Evolutionary conservation across 441 rosid species (phyloP), one percentile per base, ranked within the genome.

Genomic region (Mallotus japonicus): DNA sequence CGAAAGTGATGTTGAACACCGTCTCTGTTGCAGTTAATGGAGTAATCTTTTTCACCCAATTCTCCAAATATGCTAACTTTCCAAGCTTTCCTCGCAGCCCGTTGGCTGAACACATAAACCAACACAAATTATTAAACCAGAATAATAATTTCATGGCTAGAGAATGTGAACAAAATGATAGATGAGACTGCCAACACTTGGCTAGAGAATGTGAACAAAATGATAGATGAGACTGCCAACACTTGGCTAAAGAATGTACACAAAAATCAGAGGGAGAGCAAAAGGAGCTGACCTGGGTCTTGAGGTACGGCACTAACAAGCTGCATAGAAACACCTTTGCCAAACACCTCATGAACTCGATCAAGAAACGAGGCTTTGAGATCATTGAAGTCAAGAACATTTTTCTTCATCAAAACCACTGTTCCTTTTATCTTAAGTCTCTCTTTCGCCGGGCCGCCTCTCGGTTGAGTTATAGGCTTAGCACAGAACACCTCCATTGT

Each of bases 371-470:
- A 84, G 65, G 83, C 89, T 68, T 72, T 83, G 19, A 83, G 47
- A 76, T 89, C 91, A 61, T 47, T 73, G 59, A 86, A 74, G 69
- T 87, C 92, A 68, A 89, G 54, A 44, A 87, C 83, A 69, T 85
- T 87, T 77, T 87, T 89, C 79, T 87, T 87, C 94, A 86, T 87
- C 82, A 87, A 74, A 57, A 86, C 80, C 11, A 86, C 88, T 15
- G 61, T 81, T 70, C 86, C 94, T 40, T 49, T 75, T 51, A 89
- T 81, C 83, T 78, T 82, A 72, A 44, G 53, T 57, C 14, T 72
- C 65, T 19, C 64, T 8, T 60, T 69, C 34, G 15, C 66, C 11
- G 2, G 51, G 3, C 24, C 1, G 59, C 67, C 78, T 68, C 47
- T 69, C 8, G 51, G 63, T 16, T 34, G 20, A 11, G 64, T 67